A percentile compares a stretch with the other conserved stretches of the same genome.
phyloP scores from a whole-genome alignment of 1,284 basidiomycete genomes.

The Amylostereum areolatum region DNA sequence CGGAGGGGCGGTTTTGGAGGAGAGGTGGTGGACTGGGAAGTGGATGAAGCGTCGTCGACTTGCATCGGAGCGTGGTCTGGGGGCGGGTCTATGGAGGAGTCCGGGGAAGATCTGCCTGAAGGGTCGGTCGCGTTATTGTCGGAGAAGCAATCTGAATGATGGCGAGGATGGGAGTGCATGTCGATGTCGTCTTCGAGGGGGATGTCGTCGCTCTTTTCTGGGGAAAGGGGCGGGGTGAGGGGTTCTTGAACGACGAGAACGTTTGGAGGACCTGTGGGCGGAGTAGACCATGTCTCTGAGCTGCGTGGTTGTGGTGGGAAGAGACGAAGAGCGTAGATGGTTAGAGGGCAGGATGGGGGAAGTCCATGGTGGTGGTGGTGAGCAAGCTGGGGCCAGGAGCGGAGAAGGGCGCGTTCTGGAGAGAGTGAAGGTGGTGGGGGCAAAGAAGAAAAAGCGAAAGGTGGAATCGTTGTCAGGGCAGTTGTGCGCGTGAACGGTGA shows the following conservation, averaged over 20 bases:
- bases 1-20: slow-evolving; percentile 42
- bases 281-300: slow-evolving; percentile 19
- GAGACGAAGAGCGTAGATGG: slow-evolving; percentile 26
- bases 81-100: slow-evolving; percentile 1
- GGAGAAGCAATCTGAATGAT: too few relatives aligned
- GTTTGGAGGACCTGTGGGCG: slow-evolving; percentile 22
- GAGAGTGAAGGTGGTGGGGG: neutral
- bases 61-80: slow-evolving; percentile 5
- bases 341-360: slow-evolving; percentile 2
- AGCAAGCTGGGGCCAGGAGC: neutral
- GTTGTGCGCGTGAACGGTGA: too few relatives aligned
- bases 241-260: slow-evolving; percentile 30
- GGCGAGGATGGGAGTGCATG: too few relatives aligned
- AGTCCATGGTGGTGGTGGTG: too few relatives aligned
- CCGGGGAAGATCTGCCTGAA: slow-evolving; percentile 15
- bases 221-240: too few relatives aligned
- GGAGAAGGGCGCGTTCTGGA: neutral
- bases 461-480: too few relatives aligned
- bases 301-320: slow-evolving; percentile 24
- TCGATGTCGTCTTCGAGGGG: slow-evolving; percentile 8
- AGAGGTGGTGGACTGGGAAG: slow-evolving; percentile 10
- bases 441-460: too few relatives aligned
- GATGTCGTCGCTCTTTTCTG: too few relatives aligned
- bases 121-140: too few relatives aligned
- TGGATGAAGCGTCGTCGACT: slow-evolving; percentile 8